phyloP scores from a whole-genome alignment of 2,329 filamentous ascomycete species.

The Trichoderma lentiforme region DNA sequence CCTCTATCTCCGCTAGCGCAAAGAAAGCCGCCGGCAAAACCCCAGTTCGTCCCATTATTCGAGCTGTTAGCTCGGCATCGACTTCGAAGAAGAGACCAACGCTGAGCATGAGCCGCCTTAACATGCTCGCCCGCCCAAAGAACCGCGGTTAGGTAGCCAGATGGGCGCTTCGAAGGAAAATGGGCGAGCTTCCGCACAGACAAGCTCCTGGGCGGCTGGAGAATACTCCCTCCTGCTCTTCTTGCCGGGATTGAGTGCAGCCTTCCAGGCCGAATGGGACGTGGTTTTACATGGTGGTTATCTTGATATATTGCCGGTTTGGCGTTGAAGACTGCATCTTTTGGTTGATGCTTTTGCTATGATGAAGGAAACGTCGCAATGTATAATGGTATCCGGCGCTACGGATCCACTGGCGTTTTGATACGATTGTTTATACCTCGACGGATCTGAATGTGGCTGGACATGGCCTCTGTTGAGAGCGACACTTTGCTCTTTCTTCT shows the following conservation, averaged over 20 bases:
- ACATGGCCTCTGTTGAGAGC: slow-evolving; percentile 15
- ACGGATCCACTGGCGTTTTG: slow-evolving; percentile 27
- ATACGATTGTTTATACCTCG: slow-evolving; percentile 26
- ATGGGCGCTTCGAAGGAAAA: slow-evolving; percentile 9
- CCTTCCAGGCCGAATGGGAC: neutral
- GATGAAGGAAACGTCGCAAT: slow-evolving; percentile 11
- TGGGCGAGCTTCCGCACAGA: neutral
- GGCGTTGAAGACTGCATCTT: slow-evolving; percentile 5
- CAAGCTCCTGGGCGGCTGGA: neutral
- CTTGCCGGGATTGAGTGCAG: neutral
- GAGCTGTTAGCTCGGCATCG: slow-evolving; percentile 31
- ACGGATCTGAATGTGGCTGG: slow-evolving; percentile 22
- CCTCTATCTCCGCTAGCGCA: slow-evolving; percentile 30
- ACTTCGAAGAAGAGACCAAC: slow-evolving; percentile 51
- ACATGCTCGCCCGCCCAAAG: slow-evolving; percentile 61
- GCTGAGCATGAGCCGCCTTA: slow-evolving; percentile 57
- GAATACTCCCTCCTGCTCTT: neutral
- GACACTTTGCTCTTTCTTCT: slow-evolving; percentile 20
- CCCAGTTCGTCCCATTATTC: neutral
- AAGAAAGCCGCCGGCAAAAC: slow-evolving; percentile 35
- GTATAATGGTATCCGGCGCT: slow-evolving; percentile 4
- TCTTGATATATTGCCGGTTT: neutral
- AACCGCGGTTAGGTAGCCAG: slow-evolving; percentile 41
- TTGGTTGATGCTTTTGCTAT: slow-evolving; percentile 3
- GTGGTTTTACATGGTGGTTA: neutral